A percentile compares a stretch with the other conserved stretches of the same genome.
Evolutionary conservation across 345 rosid genomes (phyloP).

Genomic region (Toxicodendron radicans): DNA sequence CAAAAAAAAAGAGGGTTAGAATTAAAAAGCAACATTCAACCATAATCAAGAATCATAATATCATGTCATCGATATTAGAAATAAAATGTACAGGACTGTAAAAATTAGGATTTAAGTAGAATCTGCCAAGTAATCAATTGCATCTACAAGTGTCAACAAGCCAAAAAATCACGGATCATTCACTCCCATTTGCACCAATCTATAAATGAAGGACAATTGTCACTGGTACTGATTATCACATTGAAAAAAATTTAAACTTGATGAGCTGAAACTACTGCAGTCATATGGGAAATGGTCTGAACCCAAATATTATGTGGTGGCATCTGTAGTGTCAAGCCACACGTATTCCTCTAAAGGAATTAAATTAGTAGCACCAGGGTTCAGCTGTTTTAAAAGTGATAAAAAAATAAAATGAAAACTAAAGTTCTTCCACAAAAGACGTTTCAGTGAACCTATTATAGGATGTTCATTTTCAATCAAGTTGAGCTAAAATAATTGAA

Average conservation of each 20-base stretch:
- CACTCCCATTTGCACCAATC: slow-evolving; percentile 10
- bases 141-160: neutral
- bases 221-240: neutral
- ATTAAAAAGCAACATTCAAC: neutral
- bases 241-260: neutral
- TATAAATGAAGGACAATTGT: neutral
- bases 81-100: neutral
- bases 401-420: neutral
- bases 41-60: slow-evolving; percentile 9
- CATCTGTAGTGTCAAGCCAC: neutral
- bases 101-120: neutral
- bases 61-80: neutral
- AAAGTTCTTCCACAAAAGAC: neutral
- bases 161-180: slow-evolving; percentile 9
- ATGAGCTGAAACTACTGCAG: neutral
- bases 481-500: neutral
- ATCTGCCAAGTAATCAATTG: neutral
- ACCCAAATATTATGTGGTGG: neutral
- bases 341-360: neutral
- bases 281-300: neutral
- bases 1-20: neutral
- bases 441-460: neutral
- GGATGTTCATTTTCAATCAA: neutral
- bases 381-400: no score
- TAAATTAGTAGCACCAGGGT: no score